phyloP scores from a whole-genome alignment of 441 rosid species.

The Adansonia rubrostipa region DNA sequence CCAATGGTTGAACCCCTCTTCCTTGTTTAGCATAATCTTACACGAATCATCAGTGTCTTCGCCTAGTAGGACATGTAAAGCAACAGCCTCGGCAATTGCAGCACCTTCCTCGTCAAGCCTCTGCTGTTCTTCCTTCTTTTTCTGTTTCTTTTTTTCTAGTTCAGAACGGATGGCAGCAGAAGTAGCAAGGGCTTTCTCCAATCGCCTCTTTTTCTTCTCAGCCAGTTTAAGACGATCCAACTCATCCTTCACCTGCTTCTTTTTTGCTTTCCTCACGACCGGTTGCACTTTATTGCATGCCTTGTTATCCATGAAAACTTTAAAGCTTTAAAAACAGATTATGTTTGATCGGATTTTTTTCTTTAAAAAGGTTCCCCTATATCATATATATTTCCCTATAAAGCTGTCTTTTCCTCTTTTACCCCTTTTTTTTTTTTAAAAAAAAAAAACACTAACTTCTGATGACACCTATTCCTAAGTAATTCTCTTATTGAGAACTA shows the following conservation, averaged over 20 bases:
- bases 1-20: constrained; percentile 57
- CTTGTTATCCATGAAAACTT: constrained; percentile 68
- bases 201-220: constrained; percentile 92
- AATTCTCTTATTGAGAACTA: constrained; percentile 40
- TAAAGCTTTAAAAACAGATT: constrained; percentile 33
- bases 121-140: constrained; percentile 87
- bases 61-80: constrained; percentile 83
- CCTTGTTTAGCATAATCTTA: constrained; percentile 53
- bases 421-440: constrained; percentile 12
- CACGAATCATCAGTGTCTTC: constrained; percentile 90
- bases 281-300: constrained; percentile 74
- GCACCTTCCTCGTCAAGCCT: constrained; percentile 99
- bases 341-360: constrained; percentile 36
- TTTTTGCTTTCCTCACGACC: constrained; percentile 71
- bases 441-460: constrained; percentile 12
- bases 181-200: constrained; percentile 98
- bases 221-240: constrained; percentile 92
- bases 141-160: constrained; percentile 89
- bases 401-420: constrained; percentile 32
- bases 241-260: constrained; percentile 91
- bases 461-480: constrained; percentile 46
- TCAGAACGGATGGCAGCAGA: constrained; percentile 95
- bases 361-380: constrained; percentile 46
- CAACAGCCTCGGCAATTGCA: constrained; percentile 98
- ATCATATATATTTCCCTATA: constrained; percentile 53